Base-by-base conservation (phyloP, 768 basidiomycete species). In the Russula griseocarnosa region DNA sequence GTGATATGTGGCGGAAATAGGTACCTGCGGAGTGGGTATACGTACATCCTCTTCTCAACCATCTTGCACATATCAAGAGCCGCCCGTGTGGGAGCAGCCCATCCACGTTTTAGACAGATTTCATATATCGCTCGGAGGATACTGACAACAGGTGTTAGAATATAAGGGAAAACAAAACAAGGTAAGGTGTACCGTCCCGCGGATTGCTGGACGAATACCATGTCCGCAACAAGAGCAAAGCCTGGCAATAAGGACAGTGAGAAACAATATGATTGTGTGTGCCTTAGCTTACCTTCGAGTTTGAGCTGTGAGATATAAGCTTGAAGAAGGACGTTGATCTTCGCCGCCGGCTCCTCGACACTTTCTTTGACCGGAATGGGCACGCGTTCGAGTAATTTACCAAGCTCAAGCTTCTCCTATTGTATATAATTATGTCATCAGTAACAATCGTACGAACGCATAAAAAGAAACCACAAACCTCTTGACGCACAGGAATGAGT, bases 301-400 rank as follows among this genome's bases (percentile, higher is more conserved):
- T 94, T 98, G 55, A 98, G 84, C 63, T 92, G 86, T 0, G 94
- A 97, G 67, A 98, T 93, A 73, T 90, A 98, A 0, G 95, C 87
- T 71, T 99, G 96, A 1, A 99, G 78, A 0, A 98, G 80, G 3
- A 98, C 96, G 69, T 98, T 98, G 74, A 98, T 94, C 77, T 99
- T 99, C 9, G 97, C 91, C 0, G 94, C 90, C 0, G 94, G 93
- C 70, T 99, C 96, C 63, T 99, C 96, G 6, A 96, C 93, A 56
- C 86, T 82, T 75, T 99, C 97, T 76, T 98, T 98, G 69, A 98
- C 90, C 0, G 97, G 97, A 50, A 99, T 94, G 2, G 96, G 96
- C 0, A 98, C 96, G 2, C 94, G 83, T 71, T 99, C 96, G 50
- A 98, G 78, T 9, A 98, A 79, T 71, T 95, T 95, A 5, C 86